phyloP scores from a whole-genome alignment of 768 basidiomycete species.

The Mycena alexandri region DNA sequence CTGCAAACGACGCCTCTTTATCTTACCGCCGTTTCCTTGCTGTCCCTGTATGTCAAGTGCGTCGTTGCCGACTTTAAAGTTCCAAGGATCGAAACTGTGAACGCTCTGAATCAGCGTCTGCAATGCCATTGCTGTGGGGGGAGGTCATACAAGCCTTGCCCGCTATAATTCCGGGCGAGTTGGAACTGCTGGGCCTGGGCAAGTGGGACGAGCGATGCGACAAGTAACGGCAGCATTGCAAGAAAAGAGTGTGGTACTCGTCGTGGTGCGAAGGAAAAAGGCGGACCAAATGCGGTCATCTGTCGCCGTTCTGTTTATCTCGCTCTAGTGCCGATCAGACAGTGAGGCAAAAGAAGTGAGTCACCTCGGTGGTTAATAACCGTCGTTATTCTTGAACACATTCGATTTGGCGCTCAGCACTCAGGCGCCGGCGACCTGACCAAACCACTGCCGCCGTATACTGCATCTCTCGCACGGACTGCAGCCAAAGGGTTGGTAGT shows the following conservation, averaged over 20 bases:
- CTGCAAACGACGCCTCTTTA: neutral
- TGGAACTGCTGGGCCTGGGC: slow-evolving; percentile 13
- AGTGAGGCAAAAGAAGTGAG: too few relatives aligned
- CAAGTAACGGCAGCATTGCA: slow-evolving; percentile 6
- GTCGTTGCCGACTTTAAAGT: slow-evolving; percentile 20
- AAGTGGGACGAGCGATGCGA: slow-evolving; percentile 11
- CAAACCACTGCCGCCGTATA: too few relatives aligned
- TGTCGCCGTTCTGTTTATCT: too few relatives aligned
- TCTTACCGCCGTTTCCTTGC: slow-evolving; percentile 4
- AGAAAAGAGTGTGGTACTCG: neutral
- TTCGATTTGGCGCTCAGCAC: too few relatives aligned
- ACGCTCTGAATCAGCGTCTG: slow-evolving; percentile 1
- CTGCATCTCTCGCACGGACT: too few relatives aligned
- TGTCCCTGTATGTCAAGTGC: neutral
- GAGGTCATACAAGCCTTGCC: slow-evolving; percentile 19
- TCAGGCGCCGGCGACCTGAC: too few relatives aligned
- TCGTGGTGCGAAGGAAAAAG: too few relatives aligned
- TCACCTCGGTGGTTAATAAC: too few relatives aligned
- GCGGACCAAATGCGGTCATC: too few relatives aligned
- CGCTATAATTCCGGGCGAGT: slow-evolving; percentile 14
- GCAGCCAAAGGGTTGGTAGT: too few relatives aligned
- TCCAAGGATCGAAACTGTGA: slow-evolving; percentile 17
- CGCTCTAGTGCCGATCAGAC: too few relatives aligned
- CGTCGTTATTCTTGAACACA: too few relatives aligned
- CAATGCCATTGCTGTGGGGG: neutral